Base-by-base conservation (phyloP, 768 basidiomycete genomes). In the Kwoniella europaea region DNA sequence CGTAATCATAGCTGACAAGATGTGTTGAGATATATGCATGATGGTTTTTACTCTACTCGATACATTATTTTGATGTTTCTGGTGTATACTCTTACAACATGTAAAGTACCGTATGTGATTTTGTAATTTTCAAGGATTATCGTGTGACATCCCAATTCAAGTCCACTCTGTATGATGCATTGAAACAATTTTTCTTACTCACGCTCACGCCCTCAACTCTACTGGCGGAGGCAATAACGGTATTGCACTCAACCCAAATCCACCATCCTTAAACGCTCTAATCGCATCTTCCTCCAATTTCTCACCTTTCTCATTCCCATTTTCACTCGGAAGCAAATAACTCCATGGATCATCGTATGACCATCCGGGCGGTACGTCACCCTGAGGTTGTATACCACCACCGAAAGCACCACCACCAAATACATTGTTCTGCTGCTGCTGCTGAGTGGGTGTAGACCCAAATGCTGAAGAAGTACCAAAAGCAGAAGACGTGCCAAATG, bases 341-440 rank as follows among this genome's bases (percentile, higher is more conserved):
- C 68, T 67, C 76, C 76, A 77, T 29, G 76, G 76, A 72, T 77
- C 76, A 54, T 77, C 76, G 22, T 67, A 73, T 12, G 64, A 69
- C 76, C 76, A 77, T 9, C 76, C 76, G 2, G 64, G 70, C 2
- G 72, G 72, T n/a, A 69, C 63, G 16, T 58, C 43, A 12, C 63
- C 63, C 29, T 56, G 2, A 16, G 42, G 27, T 43, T 53, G 62
- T 61, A 61, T 15, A 27, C 9, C 42, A 4, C 16, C 35, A 42
- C 59, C 59, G 20, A 43, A 61, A n/a, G 29, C 41, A n/a, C 42
- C 20, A 16, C 24, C n/a, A 10, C 59, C 59, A n/a, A 61, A 61
- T 6, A 10, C 63, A 55, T n/a, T 53, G 18, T 5, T 16, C 4
- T n/a, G 52, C 54, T 35, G 35, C 35, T 35, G 35, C 35, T 35